A percentile compares a stretch with the other conserved stretches of the same genome.
Evolutionary conservation across 148 eudicot species (phyloP).

Genomic region (Gaultheria prostrata): DNA sequence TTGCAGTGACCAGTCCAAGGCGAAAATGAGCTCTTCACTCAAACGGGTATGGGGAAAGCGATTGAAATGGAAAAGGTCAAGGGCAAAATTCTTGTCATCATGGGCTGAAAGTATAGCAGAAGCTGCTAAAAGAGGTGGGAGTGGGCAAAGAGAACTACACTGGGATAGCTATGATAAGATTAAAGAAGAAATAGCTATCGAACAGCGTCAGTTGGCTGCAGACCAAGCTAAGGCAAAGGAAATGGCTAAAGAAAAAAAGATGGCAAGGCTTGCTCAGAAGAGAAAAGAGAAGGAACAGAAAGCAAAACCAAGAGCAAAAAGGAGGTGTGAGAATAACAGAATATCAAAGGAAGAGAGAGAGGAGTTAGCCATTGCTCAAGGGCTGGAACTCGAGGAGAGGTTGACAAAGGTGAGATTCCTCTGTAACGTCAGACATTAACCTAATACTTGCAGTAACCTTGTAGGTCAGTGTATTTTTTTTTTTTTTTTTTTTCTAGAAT

Average conservation of each 20-base stretch:
- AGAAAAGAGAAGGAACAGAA: constrained; percentile 36
- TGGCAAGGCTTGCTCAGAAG: constrained; percentile 30
- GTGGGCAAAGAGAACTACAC: constrained; percentile 51
- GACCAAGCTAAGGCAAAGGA: constrained; percentile 50
- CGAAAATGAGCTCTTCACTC: constrained; percentile 64
- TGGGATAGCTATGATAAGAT: constrained; percentile 78
- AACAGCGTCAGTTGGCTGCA: constrained; percentile 37
- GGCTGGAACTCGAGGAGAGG: constrained; percentile 43
- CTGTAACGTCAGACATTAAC: neutral
- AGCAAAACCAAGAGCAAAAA: constrained; percentile 28
- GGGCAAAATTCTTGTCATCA: constrained; percentile 52
- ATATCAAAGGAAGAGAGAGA: constrained; percentile 41
- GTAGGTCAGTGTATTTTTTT: neutral
- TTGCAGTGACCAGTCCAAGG: constrained; percentile 70
- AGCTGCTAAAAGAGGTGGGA: constrained; percentile 79
- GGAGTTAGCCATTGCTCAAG: constrained; percentile 33
- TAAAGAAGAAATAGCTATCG: constrained; percentile 51
- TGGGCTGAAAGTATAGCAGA: constrained; percentile 75
- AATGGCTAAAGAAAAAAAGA: constrained; percentile 33
- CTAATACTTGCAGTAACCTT: neutral
- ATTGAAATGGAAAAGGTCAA: constrained; percentile 55
- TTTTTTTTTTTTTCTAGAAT: neutral
- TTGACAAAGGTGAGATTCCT: constrained; percentile 52
- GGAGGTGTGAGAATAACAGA: constrained; percentile 28
- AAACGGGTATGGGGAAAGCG: constrained; percentile 66